Evolutionary conservation across 192 early-diverging fungal species (phyloP).

Genomic region (Gamsiella multidivaricata): DNA sequence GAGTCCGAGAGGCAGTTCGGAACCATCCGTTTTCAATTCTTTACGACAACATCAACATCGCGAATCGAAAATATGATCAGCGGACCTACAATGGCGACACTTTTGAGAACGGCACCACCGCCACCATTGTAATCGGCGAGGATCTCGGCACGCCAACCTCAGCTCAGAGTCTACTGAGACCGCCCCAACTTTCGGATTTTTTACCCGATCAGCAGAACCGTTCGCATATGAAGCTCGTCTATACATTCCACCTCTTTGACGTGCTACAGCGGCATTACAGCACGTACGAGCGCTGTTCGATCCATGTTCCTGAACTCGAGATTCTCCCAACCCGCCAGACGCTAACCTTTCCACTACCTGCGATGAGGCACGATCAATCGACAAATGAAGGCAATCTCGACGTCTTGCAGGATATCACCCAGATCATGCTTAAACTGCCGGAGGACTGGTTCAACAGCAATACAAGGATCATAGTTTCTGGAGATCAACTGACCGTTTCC

Average conservation of each 20-base stretch:
- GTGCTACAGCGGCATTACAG: slow-evolving; percentile 3
- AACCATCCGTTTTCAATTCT: slow-evolving; percentile 5
- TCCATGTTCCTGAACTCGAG: background rate
- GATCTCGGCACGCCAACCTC: no score
- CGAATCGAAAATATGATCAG: slow-evolving; percentile 3
- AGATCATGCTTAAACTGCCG: background rate
- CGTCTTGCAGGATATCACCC: background rate
- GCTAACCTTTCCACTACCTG: slow-evolving; percentile 14
- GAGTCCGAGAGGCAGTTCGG: background rate
- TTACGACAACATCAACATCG: slow-evolving; percentile 27
- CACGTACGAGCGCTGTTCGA: background rate
- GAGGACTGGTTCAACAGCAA: background rate
- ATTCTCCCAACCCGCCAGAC: background rate
- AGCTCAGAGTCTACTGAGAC: no score
- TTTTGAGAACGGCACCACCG: slow-evolving; percentile 14
- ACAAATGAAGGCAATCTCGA: slow-evolving; percentile 14
- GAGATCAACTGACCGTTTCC: slow-evolving; percentile 13
- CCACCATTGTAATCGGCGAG: slow-evolving; percentile 3
- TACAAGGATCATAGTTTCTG: slow-evolving; percentile 1
- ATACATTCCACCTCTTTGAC: background rate
- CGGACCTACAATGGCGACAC: slow-evolving; percentile 10
- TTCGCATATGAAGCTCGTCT: background rate
- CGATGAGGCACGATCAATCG: slow-evolving; percentile 26
- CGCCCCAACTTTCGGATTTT: no score
- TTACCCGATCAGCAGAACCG: no score